These are phyloP conservation scores for Cicer pinnatifidum DNA, from an alignment of 306 rosid genomes.

Conservation along the genomic window DNA sequence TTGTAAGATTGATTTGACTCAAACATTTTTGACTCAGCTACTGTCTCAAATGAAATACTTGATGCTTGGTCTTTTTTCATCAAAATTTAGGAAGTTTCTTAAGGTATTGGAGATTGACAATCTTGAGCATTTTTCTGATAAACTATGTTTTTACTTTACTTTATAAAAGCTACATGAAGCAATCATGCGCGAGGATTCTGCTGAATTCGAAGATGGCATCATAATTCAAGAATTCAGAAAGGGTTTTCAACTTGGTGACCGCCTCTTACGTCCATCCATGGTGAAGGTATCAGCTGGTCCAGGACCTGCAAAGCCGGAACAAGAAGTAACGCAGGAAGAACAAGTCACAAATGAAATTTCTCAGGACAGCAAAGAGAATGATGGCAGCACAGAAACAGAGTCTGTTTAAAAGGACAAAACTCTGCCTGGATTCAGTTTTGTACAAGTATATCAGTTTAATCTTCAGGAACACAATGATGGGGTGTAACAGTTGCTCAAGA, in stretches of 20 bases:
- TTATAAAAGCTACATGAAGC: constrained; percentile 86
- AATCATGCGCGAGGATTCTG: constrained; percentile 90
- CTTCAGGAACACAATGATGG: constrained; percentile 41
- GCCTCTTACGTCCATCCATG: constrained; percentile 92
- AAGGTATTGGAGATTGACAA: constrained; percentile 22
- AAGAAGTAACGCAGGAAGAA: constrained; percentile 53
- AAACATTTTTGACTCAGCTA: constrained; percentile 23
- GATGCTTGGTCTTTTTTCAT: constrained; percentile 7
- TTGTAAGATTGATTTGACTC: constrained; percentile 25
- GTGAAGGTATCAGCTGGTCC: constrained; percentile 99
- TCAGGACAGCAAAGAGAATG: constrained; percentile 43
- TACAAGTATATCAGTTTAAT: constrained; percentile 43
- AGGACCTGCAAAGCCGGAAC: constrained; percentile 75
- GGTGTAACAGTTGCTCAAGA: constrained; percentile 41
- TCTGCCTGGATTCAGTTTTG: constrained; percentile 58
- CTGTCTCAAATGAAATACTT: constrained; percentile 33
- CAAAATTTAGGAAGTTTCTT: constrained; percentile 22
- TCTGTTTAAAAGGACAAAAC: constrained; percentile 50
- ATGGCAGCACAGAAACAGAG: constrained; percentile 48
- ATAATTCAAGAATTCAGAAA: constrained; percentile 80
- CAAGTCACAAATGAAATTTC: constrained; percentile 51
- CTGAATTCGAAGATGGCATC: constrained; percentile 76
- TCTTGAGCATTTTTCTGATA: constrained; percentile 41
- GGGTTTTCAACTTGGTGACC: constrained; percentile 85
- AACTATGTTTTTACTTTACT: constrained; percentile 42